Percentiles rank a stretch among this genome's conserved stretches.
Evolutionary conservation across 345 rosid species (phyloP).

Genomic region (Hevea brasiliensis): DNA sequence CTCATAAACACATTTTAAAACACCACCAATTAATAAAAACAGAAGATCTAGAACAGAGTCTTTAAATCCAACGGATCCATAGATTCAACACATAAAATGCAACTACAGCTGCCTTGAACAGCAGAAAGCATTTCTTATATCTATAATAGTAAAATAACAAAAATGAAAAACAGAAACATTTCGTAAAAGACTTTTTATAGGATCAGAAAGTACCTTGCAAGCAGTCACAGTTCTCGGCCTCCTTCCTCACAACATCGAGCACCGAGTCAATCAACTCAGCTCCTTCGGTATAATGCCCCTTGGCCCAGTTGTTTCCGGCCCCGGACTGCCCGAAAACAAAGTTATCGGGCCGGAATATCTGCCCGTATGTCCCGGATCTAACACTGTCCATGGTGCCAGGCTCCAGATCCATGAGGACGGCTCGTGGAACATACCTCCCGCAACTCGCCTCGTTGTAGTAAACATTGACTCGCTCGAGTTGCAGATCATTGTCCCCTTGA

Average conservation of each 20-base stretch:
- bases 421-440: conserved; percentile 73
- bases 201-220: conserved; percentile 45
- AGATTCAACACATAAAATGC: too few relatives aligned
- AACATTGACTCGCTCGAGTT: conserved; percentile 68
- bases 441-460: conserved; percentile 82
- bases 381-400: conserved; percentile 88
- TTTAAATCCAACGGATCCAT: too few relatives aligned
- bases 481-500: conserved; percentile 62
- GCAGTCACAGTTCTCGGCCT: conserved; percentile 79
- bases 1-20: not conserved
- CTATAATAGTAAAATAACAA: too few relatives aligned
- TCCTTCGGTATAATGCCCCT: conserved; percentile 78
- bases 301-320: conserved; percentile 83
- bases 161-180: too few relatives aligned
- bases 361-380: conserved; percentile 74
- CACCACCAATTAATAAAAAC: not conserved
- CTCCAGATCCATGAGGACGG: conserved; percentile 78
- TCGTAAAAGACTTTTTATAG: too few relatives aligned
- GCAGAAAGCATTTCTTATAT: too few relatives aligned
- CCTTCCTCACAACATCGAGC: conserved; percentile 72
- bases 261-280: conserved; percentile 77
- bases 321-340: conserved; percentile 78
- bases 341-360: conserved; percentile 71
- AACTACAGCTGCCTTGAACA: too few relatives aligned
- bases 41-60: too few relatives aligned